Evolutionary conservation across 1,139 yeast genomes (phyloP), one percentile per base, ranked within the genome.

Genomic region (Pichia sp.): DNA sequence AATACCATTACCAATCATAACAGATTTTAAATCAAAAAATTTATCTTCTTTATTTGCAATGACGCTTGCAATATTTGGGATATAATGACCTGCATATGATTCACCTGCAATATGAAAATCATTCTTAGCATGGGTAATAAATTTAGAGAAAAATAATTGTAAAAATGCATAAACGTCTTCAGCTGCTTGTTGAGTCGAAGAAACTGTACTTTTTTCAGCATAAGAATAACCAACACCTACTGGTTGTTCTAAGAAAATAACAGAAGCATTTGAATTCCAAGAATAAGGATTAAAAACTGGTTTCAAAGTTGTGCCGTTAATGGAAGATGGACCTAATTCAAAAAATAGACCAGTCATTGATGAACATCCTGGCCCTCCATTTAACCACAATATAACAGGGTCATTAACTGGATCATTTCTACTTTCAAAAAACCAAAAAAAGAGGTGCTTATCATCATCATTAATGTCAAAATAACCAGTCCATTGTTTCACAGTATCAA

Each of bases 211-310:
- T 24, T 51, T 42, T 4, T 50, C 49, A 4, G 53, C 46, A 67
- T 87, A 89, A 7, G 96, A 87, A 68, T 80, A 89, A 39, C 97
- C 97, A 42, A 86, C 95, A 52, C 87, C 87, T 45, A 89, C 95
- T 2, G 97, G 97, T 67, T 89, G 97, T 66, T 90, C 97, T 59
- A 90, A 75, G 72, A 86, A 90, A 60, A 90, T 86, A 35, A 89
- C 92, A 20, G 92, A 78, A 25, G 97, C 96, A 59, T 87, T 87
- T 54, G 77, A 71, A 66, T 87, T 89, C 96, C 96, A 89, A 11
- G 95, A 76, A 66, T 77, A 69, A 38, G 90, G 90, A 68, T 87
- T 87, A 66, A 69, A 70, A 45, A 80, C 76, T 28, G 95, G 94
- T 60, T 80, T 77, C 56, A 84, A 68, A 48, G 82, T 74, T 30